Base-by-base conservation (phyloP, 1,139 yeast species). In the Magnusiomyces magnusii region DNA sequence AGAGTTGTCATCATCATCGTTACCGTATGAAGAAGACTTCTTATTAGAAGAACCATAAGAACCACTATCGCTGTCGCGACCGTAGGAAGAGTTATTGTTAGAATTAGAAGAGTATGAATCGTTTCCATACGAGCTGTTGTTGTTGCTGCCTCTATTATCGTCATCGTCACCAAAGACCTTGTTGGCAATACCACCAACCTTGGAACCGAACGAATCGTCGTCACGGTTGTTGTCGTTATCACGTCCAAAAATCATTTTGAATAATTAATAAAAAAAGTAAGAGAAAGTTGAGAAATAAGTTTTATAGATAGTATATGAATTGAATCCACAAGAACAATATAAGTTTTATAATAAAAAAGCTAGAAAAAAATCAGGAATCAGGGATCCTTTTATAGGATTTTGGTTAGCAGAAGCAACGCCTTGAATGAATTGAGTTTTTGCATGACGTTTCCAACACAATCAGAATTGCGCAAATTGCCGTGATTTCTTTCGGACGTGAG, bases 11-110 rank as follows among this genome's bases (percentile, higher is more conserved):
- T 23, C 28, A 17, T 41, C 39, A 27, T 53, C 56, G 53, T 34
- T n/a, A n/a, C n/a, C n/a, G n/a, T n/a, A n/a, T n/a, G 21, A 39
- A 3, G 19, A 39, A 39, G 44, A 39, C 19, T 39, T 39, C 44
- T n/a, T 39, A 53, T 54, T 42, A 23, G 47, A 41, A 31, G 62
- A 58, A 51, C 64, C 64, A 58, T 57, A 58, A 13, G 62, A 60
- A 25, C 19, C 17, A n/a, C 44, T 39, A 39, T 39, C 44, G 19
- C 19, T 39, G 17, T 39, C 44, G 19, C 44, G 44, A n/a, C 44
- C 44, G 19, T 10, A 10, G 44, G 44, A 39, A 39, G 44, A 39
- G 19, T n/a, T 31, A 31, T 7, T 9, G 13, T 13, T 39, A n/a
- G 44, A 39, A 19, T n/a, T 39, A 39, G 44, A 39, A 39, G 19